These are phyloP conservation scores for Lipomyces mesembrius DNA, from an alignment of 805 yeast species.

Conservation along the genomic window DNA sequence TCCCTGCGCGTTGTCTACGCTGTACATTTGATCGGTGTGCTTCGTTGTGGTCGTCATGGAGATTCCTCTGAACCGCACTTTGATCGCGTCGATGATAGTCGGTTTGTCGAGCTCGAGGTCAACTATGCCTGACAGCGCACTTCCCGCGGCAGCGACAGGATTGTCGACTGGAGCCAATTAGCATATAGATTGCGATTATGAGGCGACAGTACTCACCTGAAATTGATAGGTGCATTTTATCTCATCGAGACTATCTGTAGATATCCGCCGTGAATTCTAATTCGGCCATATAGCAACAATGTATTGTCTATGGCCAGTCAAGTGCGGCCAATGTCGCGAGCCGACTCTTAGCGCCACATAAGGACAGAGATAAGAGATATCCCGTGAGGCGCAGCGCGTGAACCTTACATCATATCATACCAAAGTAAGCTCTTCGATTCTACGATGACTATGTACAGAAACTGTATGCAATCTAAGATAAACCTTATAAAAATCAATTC, in stretches of 20 bases:
- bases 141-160: conserved; percentile 16
- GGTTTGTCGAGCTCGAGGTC: conserved; percentile 14
- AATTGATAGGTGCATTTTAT: not conserved
- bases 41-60: conserved; percentile 15
- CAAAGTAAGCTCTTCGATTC: too few relatives aligned
- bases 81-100: conserved; percentile 14
- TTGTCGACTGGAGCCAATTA: conserved; percentile 15
- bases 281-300: too few relatives aligned
- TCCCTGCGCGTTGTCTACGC: not conserved
- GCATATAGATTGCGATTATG: not conserved
- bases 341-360: too few relatives aligned
- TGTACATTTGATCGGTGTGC: not conserved
- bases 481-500: too few relatives aligned
- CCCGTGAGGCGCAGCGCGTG: too few relatives aligned
- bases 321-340: too few relatives aligned
- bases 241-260: not conserved
- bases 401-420: too few relatives aligned
- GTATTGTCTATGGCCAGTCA: too few relatives aligned
- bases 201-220: not conserved
- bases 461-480: too few relatives aligned
- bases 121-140: conserved; percentile 16
- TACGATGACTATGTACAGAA: too few relatives aligned
- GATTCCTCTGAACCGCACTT: conserved; percentile 23
- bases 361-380: too few relatives aligned
- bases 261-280: too few relatives aligned